Percentiles rank a stretch among this genome's conserved stretches.
Evolutionary conservation across 345 rosid genomes (phyloP).

Genomic region (Firmiana major): DNA sequence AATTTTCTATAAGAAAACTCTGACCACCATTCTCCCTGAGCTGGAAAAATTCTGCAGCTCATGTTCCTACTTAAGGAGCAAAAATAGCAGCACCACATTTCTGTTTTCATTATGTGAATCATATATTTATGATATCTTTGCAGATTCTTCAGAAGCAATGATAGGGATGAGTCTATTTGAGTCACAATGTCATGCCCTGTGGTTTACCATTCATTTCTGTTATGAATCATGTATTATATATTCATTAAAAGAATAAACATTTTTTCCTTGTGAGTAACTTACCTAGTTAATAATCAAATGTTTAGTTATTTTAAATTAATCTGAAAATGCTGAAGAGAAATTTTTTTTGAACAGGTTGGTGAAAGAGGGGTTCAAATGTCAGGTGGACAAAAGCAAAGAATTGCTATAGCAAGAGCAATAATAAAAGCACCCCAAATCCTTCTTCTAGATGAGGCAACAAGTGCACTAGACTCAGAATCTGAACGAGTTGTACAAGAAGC

Average conservation of each 20-base stretch:
- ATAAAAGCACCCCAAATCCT: slow-evolving; percentile 67
- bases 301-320: not conserved
- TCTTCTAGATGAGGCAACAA: slow-evolving; percentile 80
- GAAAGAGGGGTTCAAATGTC: slow-evolving; percentile 82
- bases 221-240: no score
- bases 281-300: not conserved
- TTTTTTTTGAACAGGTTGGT: slow-evolving; percentile 48
- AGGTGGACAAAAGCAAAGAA: slow-evolving; percentile 85
- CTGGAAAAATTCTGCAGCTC: not conserved
- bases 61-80: no score
- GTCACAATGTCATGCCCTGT: not conserved
- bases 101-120: not conserved
- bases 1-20: no score
- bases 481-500: slow-evolving; percentile 73
- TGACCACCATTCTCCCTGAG: not conserved
- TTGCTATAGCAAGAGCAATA: slow-evolving; percentile 72
- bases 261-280: not conserved
- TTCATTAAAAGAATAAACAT: no score
- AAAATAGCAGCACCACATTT: no score
- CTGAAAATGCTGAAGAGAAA: not conserved
- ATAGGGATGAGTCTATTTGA: not conserved
- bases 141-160: not conserved
- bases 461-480: slow-evolving; percentile 72
- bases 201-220: not conserved
- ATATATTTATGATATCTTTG: not conserved